Percentiles rank a stretch among this genome's conserved stretches.
phyloP scores from a whole-genome alignment of 177 flowering plant genomes.

The Vitis hybrid region DNA sequence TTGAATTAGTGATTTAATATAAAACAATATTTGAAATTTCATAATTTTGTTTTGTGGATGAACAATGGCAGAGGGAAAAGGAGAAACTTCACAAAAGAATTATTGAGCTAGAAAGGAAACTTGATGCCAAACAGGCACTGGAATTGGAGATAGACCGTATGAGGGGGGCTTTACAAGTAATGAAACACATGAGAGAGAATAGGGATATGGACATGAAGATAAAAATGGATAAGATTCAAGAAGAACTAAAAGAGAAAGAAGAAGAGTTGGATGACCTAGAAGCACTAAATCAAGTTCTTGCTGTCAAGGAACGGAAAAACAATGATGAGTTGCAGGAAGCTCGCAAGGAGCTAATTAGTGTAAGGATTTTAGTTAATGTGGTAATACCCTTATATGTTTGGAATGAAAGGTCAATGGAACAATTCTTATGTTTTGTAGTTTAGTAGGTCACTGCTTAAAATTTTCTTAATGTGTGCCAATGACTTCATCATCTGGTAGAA shows the following conservation, averaged over 20 bases:
- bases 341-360: conserved; percentile 51
- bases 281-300: conserved; percentile 34
- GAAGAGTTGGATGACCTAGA: conserved; percentile 43
- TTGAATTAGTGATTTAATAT: neutral
- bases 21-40: neutral
- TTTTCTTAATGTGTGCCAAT: no score
- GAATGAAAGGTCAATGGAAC: neutral
- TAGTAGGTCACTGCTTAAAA: neutral
- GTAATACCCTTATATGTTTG: no score
- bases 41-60: neutral
- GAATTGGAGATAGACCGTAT: conserved; percentile 51
- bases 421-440: neutral
- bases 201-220: conserved; percentile 33
- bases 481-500: neutral
- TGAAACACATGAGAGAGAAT: conserved; percentile 50
- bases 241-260: conserved; percentile 44
- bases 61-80: conserved; percentile 42
- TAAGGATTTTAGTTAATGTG: conserved; percentile 15
- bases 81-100: conserved; percentile 40
- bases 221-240: conserved; percentile 28
- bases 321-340: conserved; percentile 66
- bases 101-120: conserved; percentile 38
- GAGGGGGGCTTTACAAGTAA: conserved; percentile 46
- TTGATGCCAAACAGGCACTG: conserved; percentile 54
- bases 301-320: conserved; percentile 40